A percentile compares a stretch with the other conserved stretches of the same genome.
These are phyloP conservation scores for Raddia guianensis DNA, from an alignment of 176 grass and related monocot genomes.

Conservation along the genomic window DNA sequence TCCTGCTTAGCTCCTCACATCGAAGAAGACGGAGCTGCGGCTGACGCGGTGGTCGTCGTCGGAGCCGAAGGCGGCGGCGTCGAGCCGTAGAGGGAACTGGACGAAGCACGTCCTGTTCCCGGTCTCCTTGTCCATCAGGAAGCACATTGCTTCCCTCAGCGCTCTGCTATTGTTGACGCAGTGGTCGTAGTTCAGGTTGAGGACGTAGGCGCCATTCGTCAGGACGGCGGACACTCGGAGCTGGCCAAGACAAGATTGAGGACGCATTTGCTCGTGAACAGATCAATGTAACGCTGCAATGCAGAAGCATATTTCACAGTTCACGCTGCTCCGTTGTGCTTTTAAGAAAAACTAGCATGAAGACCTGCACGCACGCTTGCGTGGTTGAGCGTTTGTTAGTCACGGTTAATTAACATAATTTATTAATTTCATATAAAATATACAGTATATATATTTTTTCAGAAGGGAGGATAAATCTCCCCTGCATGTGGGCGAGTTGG, in stretches of 20 bases:
- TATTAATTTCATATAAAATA: too few relatives aligned
- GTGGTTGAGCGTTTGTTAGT: too few relatives aligned
- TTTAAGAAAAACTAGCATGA: too few relatives aligned
- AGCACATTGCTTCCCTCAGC: slow-evolving; percentile 64
- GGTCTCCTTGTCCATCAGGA: slow-evolving; percentile 48
- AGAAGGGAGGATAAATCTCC: too few relatives aligned
- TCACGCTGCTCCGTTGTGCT: too few relatives aligned
- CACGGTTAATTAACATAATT: too few relatives aligned
- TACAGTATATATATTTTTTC: too few relatives aligned
- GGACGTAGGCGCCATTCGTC: slow-evolving; percentile 58
- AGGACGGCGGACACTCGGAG: slow-evolving; percentile 65
- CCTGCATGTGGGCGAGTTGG: too few relatives aligned
- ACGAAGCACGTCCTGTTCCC: slow-evolving; percentile 63
- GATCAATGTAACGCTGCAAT: neutral
- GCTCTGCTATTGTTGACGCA: slow-evolving; percentile 59
- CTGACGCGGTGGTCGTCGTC: neutral
- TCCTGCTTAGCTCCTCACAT: slow-evolving; percentile 34
- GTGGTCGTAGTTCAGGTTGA: slow-evolving; percentile 59
- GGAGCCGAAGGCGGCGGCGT: neutral
- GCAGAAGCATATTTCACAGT: too few relatives aligned
- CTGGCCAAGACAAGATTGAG: slow-evolving; percentile 15
- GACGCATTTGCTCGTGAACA: neutral
- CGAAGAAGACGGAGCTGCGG: slow-evolving; percentile 53
- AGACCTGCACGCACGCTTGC: too few relatives aligned
- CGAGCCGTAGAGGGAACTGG: slow-evolving; percentile 58